Conservation (phyloP, 495 filamentous ascomycete genomes). For the Penicillium longicatenatum region DNA sequence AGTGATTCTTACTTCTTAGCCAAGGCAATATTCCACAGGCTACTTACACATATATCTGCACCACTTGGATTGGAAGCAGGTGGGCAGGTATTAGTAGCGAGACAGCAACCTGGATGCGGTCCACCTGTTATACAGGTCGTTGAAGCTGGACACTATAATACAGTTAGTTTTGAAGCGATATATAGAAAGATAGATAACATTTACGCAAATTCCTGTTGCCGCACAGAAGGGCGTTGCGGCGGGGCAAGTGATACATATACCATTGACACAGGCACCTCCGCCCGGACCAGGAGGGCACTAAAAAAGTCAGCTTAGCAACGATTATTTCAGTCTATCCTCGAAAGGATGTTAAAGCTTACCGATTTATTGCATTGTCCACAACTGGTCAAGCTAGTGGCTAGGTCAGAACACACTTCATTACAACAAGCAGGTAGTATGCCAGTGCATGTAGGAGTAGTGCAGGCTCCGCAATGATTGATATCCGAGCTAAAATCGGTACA, state of each 20-base stretch:
- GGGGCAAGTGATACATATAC: conserved; percentile 16
- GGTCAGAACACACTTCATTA: conserved; percentile 15
- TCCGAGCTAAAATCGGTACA: conserved; percentile 14
- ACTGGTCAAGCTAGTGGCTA: conserved; percentile 9
- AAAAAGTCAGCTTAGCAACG: background rate
- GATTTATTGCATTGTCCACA: conserved; percentile 22
- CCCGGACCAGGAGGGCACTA: conserved; percentile 20
- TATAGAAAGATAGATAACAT: background rate
- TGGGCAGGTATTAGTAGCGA: conserved; percentile 17
- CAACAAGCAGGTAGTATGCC: conserved; percentile 19
- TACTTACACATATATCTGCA: conserved; percentile 25
- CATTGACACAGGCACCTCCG: conserved; percentile 20
- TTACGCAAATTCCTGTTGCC: conserved; percentile 23
- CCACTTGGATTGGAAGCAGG: conserved; percentile 17
- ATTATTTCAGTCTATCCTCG: no score
- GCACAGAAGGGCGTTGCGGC: conserved; percentile 15
- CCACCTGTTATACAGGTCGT: conserved; percentile 19
- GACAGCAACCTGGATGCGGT: conserved; percentile 23
- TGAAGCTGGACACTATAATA: conserved; percentile 17
- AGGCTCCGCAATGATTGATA: conserved; percentile 19
- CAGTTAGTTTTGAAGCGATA: background rate
- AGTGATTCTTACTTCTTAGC: background rate
- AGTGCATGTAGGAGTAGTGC: conserved; percentile 6
- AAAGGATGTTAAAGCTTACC: conserved; percentile 1
- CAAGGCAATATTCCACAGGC: background rate